These are phyloP conservation scores for Ceratocystis lukuohia DNA, from an alignment of 2,329 filamentous ascomycete genomes.

Conservation along the genomic window DNA sequence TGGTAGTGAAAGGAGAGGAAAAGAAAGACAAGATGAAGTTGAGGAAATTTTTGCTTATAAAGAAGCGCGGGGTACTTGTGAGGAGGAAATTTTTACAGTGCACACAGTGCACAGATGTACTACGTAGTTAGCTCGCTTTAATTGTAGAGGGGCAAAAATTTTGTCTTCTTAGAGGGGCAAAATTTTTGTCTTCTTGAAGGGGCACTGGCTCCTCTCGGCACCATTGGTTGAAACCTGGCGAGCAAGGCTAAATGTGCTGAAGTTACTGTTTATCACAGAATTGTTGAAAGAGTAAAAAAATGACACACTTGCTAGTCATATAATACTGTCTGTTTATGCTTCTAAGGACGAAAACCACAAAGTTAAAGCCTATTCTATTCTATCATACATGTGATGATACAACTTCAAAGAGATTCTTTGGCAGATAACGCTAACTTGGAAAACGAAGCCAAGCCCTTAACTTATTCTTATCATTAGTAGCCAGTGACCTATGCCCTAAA, in stretches of 20 bases:
- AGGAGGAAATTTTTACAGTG: conserved; percentile 18
- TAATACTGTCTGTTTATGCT: background rate
- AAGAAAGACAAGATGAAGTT: conserved; percentile 22
- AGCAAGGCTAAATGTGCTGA: background rate
- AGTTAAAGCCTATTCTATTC: no score
- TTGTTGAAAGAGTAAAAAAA: background rate
- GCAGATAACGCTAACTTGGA: background rate
- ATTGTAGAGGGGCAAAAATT: conserved; percentile 12
- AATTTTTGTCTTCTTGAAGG: conserved; percentile 12
- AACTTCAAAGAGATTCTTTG: background rate
- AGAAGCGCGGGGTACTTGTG: conserved; percentile 21
- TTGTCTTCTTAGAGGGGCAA: conserved; percentile 15
- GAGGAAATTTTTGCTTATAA: conserved; percentile 21
- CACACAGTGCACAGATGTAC: conserved; percentile 19
- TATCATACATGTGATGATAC: no score
- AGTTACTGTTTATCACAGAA: background rate
- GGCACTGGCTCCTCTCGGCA: conserved; percentile 12
- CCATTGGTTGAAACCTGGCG: background rate
- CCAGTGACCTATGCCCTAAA: background rate
- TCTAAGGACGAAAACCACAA: background rate
- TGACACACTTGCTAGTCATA: background rate
- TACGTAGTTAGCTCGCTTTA: conserved; percentile 4
- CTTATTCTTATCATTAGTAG: background rate
- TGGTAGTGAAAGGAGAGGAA: conserved; percentile 23
- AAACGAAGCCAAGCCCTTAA: background rate